Evolutionary conservation across 2,329 filamentous ascomycete species (phyloP).

Genomic region (Colletotrichum sp.): DNA sequence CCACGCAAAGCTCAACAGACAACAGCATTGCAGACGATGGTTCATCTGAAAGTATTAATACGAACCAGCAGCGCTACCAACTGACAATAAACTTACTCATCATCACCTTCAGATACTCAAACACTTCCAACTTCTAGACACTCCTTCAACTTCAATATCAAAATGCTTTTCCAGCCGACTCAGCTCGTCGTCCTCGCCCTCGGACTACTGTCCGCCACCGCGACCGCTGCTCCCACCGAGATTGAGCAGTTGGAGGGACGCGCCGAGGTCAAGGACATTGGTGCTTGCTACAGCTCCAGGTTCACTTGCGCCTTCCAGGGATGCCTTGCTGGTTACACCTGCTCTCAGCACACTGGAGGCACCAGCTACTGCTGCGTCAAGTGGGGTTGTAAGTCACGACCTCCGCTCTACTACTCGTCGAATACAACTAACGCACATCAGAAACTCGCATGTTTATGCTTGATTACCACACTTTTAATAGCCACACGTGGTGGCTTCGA

Average conservation of each 20-base stretch:
- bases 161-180: not conserved
- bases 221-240: not conserved
- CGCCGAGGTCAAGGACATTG: not conserved
- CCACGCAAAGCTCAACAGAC: not conserved
- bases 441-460: not conserved
- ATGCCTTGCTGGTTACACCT: not conserved
- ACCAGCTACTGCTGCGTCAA: not conserved
- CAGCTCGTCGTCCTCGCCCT: not conserved
- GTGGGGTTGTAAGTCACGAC: slow-evolving; percentile 24
- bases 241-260: not conserved
- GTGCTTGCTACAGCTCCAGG: not conserved
- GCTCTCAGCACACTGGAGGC: not conserved
- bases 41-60: not conserved
- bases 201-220: not conserved
- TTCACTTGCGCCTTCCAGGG: slow-evolving; percentile 4
- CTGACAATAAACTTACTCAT: accelerated
- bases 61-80: accelerated
- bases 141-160: not conserved
- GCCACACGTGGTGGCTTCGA: not conserved
- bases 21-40: not conserved
- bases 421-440: not conserved
- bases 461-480: not conserved
- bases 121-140: not conserved
- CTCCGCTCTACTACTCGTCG: not conserved
- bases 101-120: not conserved